Evolutionary conservation across 228 moss, liverwort and hornwort species (phyloP), one percentile per base, ranked within the genome.

Genomic region (Sphagnum magellanicum): DNA sequence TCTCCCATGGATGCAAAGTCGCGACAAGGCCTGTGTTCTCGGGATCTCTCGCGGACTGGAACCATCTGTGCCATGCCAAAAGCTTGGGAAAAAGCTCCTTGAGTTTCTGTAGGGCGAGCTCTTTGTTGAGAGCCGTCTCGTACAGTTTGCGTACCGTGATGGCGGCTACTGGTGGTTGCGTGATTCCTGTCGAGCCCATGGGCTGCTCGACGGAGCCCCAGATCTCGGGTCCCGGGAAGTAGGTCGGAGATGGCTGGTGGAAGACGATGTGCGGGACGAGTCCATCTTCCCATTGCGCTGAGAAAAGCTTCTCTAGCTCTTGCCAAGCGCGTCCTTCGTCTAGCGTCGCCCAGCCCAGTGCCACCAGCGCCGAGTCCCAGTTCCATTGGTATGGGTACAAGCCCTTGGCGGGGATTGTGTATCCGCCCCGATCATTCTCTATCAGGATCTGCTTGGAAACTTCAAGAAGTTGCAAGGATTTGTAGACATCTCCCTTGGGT

Each of bases 1-100:
- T 75, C 76, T 82, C 82, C 82, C 82, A 82, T 4, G 82, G 82
- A 59, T 79, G 82, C 57, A 82, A 52, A 48, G 75, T 82, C 6
- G 81, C 82, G 8, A 82, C 82, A 50, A 82, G 63, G 8, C 82
- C 82, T 6, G 75, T 79, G 46, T 73, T 67, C 57, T 76, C 79
- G 5, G 82, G 82, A 51, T 82, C 82, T 10, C 82, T 61, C 9
- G 82, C 82, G 49, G 53, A 51, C 50, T 72, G 67, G 67, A 72
- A 77, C 76, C 76, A 77, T 16, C 68, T 58, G 66, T 77, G 76
- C 76, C 67, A 77, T 4, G 76, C 76, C 67, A 77, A 53, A 32
- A 77, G 72, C 69, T 77, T 77, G 4, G 76, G 76, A 51, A 77
- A 77, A 7, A 77, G 61, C 48, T 67, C 76, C n/a, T 57, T 10